Base-by-base conservation (phyloP, 139 green algal genomes). In the Spirogloea muscicola region DNA sequence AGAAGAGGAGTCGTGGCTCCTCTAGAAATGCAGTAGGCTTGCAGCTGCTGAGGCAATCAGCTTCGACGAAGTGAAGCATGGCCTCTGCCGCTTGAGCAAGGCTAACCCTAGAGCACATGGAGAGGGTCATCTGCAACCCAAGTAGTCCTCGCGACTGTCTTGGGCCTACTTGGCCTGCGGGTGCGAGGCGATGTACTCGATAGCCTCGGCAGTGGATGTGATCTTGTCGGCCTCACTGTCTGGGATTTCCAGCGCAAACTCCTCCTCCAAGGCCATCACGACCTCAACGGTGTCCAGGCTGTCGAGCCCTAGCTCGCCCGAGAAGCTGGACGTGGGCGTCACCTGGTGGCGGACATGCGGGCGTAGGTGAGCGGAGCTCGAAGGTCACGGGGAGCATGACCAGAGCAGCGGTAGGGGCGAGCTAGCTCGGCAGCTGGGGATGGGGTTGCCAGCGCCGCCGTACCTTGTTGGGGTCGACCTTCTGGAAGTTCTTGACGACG, bases 201-300 rank as follows among this genome's bases (percentile, higher is more conserved):
- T 91, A 2, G 94, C 95, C 18, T 99, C 92, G 2, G 66, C 57
- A 3, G 89, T 86, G 18, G 88, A 92, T 18, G 82, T 36, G 48
- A 99, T 98, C 82, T 97, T 98, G 82, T 99, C 95, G 33, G 95
- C 95, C 76, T 99, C 95, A 1, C 79, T 86, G 65, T 99, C 95
- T 9, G 95, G 94, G 69, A 99, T 99, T 83, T 98, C 95, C 33
- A 99, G 82, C 7, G 84, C 89, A 84, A 99, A 99, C 85, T 99
- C 95, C 87, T 99, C 95, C 87, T 99, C 95, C 68, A 99, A 90
- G 13, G 95, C 94, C 95, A 99, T 99, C 16, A 99, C 94, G 59
- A 99, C 87, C 84, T 99, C 95, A 39, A 98, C 95, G 33, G 91
- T 92, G 84, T 99, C 95, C 62, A 99, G 83, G 77, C 86, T 94